Evolutionary conservation across 2,329 filamentous ascomycete species (phyloP).

Genomic region (Cladosporium austrohemisphaericum): DNA sequence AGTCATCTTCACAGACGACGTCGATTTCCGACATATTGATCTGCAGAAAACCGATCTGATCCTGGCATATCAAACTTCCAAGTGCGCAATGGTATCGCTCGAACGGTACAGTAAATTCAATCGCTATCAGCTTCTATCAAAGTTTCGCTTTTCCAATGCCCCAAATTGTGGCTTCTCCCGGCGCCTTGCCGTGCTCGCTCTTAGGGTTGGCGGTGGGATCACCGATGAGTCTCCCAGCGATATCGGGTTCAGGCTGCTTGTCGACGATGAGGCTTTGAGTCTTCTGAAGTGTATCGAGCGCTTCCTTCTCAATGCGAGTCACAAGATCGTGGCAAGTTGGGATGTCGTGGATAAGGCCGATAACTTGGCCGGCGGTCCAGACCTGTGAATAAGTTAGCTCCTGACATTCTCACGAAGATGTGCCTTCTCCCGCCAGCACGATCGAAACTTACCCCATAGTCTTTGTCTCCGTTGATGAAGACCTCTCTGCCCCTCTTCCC

Average conservation of each 20-base stretch:
- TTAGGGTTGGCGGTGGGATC: slow-evolving; percentile 20
- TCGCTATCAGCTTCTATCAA: no score
- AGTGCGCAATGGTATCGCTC: no score
- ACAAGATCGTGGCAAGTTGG: slow-evolving; percentile 47
- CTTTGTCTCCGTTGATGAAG: slow-evolving; percentile 84
- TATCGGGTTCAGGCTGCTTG: slow-evolving; percentile 32
- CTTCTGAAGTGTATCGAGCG: slow-evolving; percentile 40
- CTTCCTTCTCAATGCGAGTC: slow-evolving; percentile 45
- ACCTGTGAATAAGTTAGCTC: slow-evolving; percentile 52
- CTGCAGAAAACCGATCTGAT: no score
- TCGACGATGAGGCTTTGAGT: slow-evolving; percentile 38
- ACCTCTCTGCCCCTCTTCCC: slow-evolving; percentile 89
- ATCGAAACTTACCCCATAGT: slow-evolving; percentile 77
- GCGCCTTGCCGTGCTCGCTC: slow-evolving; percentile 32
- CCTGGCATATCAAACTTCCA: no score
- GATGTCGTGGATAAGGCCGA: slow-evolving; percentile 56
- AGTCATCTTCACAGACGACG: no score
- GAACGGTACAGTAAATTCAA: no score
- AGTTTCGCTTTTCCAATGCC: slow-evolving; percentile 44
- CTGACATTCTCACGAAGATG: neutral
- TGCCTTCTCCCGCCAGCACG: neutral
- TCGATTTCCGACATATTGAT: no score
- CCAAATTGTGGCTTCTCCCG: slow-evolving; percentile 40
- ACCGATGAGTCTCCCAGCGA: slow-evolving; percentile 28
- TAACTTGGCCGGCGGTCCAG: slow-evolving; percentile 96